Evolutionary conservation across 1,139 yeast species (phyloP), one percentile per base, ranked within the genome.

Genomic region (Yamadazyma friedrichii): DNA sequence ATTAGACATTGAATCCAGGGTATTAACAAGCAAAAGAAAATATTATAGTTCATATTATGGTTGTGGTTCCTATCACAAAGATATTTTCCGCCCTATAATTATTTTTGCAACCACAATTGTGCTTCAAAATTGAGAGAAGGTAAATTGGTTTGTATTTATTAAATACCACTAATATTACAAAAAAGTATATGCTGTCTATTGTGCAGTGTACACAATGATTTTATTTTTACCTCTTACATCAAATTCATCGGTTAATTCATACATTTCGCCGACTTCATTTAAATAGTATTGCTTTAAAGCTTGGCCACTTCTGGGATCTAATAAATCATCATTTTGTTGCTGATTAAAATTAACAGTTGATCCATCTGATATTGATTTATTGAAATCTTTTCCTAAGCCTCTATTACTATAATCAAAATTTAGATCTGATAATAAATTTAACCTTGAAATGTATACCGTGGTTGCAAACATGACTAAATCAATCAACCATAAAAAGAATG

Each of bases 401-500:
- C 44, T 42, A 25, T 53, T 53, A 38, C 65, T 55, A 48, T 53
- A 66, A 42, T 68, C 73, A 46, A 67, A 65, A 43, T 67, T 66
- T 36, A 68, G 52, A 11, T 67, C 75, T 15, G 60, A 58, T 33
- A 67, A 53, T 34, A 70, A 53, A 42, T 67, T 65, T 43, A 70
- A 52, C 31, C 69, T 47, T 2, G 74, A 66, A n/a, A 72, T 69
- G 49, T 69, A 70, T 22, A 66, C 50, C 0, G 75, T 67, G 8
- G 76, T 70, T 12, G 67, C 45, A 42, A 68, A 70, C 64, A 67
- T 66, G 4, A 66, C 64, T 42, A 70, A 51, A 40, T 66, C 67
- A 22, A 58, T 55, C 10, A 70, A 45, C 78, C 78, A 72, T 16
- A 69, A 41, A 36, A 72, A 65, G 4, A 70, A 64, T 3, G 74